Percentiles rank a stretch among this genome's conserved stretches.
These are phyloP conservation scores for Tetrahymena elliotti DNA, from an alignment of 73 alveolate genomes.

Conservation along the genomic window DNA sequence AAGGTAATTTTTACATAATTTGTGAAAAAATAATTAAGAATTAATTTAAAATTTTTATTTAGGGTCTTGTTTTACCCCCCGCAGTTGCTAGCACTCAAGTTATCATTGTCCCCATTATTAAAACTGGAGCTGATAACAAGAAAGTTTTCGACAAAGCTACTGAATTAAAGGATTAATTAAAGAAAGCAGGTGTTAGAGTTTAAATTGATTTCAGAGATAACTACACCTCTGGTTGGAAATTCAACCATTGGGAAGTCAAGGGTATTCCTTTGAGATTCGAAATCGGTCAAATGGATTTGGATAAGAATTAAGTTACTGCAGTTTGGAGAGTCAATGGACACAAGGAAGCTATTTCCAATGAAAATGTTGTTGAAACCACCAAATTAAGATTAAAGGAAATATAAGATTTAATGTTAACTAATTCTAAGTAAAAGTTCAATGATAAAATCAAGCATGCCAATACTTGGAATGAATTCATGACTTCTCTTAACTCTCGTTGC, in stretches of 20 bases:
- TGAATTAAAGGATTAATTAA: constrained; percentile 43
- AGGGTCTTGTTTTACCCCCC: constrained; percentile 99
- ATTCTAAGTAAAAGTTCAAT: constrained; percentile 64
- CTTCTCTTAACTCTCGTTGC: constrained; percentile 72
- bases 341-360: constrained; percentile 51
- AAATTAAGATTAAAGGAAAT: constrained; percentile 67
- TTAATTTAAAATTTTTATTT: neutral
- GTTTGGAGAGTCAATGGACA: constrained; percentile 72
- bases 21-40: neutral
- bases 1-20: constrained; percentile 9
- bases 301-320: constrained; percentile 52
- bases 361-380: constrained; percentile 57
- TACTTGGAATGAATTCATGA: constrained; percentile 90
- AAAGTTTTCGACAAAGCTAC: constrained; percentile 55
- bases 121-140: constrained; percentile 69
- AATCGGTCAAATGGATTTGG: constrained; percentile 81
- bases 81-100: constrained; percentile 95
- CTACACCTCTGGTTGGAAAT: constrained; percentile 99
- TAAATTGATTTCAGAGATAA: constrained; percentile 90
- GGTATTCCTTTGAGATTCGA: constrained; percentile 99
- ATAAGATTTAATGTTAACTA: constrained; percentile 83
- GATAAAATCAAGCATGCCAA: constrained; percentile 71
- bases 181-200: constrained; percentile 71
- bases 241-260: constrained; percentile 98
- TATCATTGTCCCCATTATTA: constrained; percentile 88